These are phyloP conservation scores for Cucumis sativus DNA, from an alignment of 306 rosid species.

Conservation along the genomic window DNA sequence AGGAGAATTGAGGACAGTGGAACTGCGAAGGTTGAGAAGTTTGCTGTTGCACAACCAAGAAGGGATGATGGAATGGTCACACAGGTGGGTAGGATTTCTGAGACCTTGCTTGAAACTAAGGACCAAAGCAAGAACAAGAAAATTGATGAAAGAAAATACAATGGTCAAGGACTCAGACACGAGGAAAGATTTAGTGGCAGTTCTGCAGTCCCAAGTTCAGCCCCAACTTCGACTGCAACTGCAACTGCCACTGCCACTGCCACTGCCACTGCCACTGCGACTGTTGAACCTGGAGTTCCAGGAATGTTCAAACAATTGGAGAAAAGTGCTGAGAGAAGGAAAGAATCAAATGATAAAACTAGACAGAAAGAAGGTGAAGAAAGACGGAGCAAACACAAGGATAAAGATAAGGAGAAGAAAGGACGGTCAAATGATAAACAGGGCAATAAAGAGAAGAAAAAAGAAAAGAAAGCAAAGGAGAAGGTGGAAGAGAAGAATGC, in stretches of 20 bases:
- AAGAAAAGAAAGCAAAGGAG: constrained; percentile 20
- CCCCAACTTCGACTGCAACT: constrained; percentile 11
- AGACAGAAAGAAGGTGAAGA: constrained; percentile 53
- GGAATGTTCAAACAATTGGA: constrained; percentile 31
- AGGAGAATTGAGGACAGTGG: constrained; percentile 44
- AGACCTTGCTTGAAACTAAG: constrained; percentile 22
- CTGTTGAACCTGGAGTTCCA: constrained; percentile 37
- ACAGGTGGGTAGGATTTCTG: constrained; percentile 40
- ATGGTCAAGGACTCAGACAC: constrained; percentile 30
- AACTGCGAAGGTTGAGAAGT: constrained; percentile 37
- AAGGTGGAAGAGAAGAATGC: constrained; percentile 14
- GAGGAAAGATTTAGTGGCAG: constrained; percentile 28
- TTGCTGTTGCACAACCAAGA: constrained; percentile 25
- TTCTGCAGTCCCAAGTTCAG: constrained; percentile 29
- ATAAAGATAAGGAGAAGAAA: constrained; percentile 60
- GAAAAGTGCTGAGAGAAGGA: constrained; percentile 7
- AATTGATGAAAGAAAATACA: constrained; percentile 29
- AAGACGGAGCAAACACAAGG: constrained; percentile 51
- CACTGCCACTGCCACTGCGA: constrained; percentile 7
- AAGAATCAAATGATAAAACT: constrained; percentile 12
- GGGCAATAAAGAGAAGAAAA: constrained; percentile 63
- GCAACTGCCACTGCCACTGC: constrained; percentile 14
- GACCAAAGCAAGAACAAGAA: constrained; percentile 41
- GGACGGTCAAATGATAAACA: constrained; percentile 69
- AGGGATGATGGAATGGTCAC: constrained; percentile 46